phyloP scores from a whole-genome alignment of 2,329 filamentous ascomycete species.

The Macrophomina phaseolina region DNA sequence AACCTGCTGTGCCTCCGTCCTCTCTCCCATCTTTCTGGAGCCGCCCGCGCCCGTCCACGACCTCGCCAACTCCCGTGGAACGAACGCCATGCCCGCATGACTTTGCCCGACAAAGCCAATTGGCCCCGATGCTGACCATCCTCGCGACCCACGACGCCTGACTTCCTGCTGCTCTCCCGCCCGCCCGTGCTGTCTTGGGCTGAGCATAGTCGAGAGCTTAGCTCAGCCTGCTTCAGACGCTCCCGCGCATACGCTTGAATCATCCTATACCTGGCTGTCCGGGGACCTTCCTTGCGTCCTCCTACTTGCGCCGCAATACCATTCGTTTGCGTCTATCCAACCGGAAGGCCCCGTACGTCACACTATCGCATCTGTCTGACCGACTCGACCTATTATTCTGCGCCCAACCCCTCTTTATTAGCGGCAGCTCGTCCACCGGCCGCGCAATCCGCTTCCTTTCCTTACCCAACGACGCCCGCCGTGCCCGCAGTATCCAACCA shows the following conservation, averaged over 20 bases:
- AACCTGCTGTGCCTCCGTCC: slow-evolving; percentile 14
- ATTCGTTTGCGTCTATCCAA: slow-evolving; percentile 13
- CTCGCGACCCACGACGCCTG: slow-evolving; percentile 15
- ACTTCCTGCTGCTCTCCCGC: slow-evolving; percentile 9
- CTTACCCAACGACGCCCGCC: not conserved
- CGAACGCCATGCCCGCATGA: slow-evolving; percentile 27
- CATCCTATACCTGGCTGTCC: not conserved
- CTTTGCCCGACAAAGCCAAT: slow-evolving; percentile 16
- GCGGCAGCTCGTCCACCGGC: not conserved
- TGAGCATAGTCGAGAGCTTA: slow-evolving; percentile 20
- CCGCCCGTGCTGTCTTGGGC: not conserved
- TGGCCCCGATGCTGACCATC: slow-evolving; percentile 23
- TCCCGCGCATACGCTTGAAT: slow-evolving; percentile 3
- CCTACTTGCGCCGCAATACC: slow-evolving; percentile 1
- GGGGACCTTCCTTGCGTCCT: slow-evolving; percentile 6
- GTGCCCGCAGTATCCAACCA: not conserved
- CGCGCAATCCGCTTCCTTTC: not conserved
- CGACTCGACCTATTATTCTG: slow-evolving; percentile 13
- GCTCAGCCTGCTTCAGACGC: slow-evolving; percentile 9
- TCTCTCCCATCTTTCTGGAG: slow-evolving; percentile 6
- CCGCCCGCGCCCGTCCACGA: slow-evolving; percentile 18
- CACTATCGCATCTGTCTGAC: not conserved
- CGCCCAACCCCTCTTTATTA: slow-evolving; percentile 2
- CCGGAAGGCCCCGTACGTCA: not conserved
- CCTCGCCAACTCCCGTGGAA: slow-evolving; percentile 21